Base-by-base conservation (phyloP, 495 filamentous ascomycete genomes). In the Sordaria brevicollis region DNA sequence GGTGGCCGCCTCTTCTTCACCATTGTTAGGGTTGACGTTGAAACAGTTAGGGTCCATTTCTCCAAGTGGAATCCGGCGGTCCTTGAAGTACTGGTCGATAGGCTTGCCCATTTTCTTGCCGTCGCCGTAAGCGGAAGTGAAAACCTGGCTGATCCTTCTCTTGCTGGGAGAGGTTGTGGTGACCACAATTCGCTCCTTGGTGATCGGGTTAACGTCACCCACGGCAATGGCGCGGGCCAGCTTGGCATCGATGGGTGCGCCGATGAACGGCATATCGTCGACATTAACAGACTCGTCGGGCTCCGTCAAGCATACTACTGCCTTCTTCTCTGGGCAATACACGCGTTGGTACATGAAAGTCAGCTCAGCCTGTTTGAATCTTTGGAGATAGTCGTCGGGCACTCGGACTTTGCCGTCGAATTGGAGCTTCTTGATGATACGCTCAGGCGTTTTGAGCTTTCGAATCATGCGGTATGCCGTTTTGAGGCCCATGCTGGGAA, bases 281-380 rank as follows among this genome's bases (percentile, higher is more conserved):
- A 88, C 77, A 19, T 89, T 84, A 6, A 92, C 71, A 19, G 86
- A 86, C 13, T 83, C 75, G 1, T 87, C 87, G 0, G 86, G 88
- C 15, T 86, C 79, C 9, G 89, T 93, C 68, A 93, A 81, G 68
- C 92, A 89, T 35, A 97, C 90, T 33, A 97, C 78, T 41, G 87
- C 81, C 62, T 89, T 83, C 29, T 84, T 83, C 66, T 86, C 82
- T 0, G 93, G 93, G 75, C 94, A 98, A 76, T 91, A 99, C 2
- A 98, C 96, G 73, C 96, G 89, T 79, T 97, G 94, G 74, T 98
- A 89, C 8, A 96, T 84, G 76, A 99, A 99, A 0, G 96, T 97
- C 69, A 90, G 83, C 76, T 98, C 95, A 0, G 96, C 96, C 74
- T 92, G 89, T 67, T 86, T 82, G 77, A 97, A 98, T 31, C 86